These are phyloP conservation scores for Apiospora phragmitis DNA, from an alignment of 2,329 filamentous ascomycete genomes.

Conservation along the genomic window DNA sequence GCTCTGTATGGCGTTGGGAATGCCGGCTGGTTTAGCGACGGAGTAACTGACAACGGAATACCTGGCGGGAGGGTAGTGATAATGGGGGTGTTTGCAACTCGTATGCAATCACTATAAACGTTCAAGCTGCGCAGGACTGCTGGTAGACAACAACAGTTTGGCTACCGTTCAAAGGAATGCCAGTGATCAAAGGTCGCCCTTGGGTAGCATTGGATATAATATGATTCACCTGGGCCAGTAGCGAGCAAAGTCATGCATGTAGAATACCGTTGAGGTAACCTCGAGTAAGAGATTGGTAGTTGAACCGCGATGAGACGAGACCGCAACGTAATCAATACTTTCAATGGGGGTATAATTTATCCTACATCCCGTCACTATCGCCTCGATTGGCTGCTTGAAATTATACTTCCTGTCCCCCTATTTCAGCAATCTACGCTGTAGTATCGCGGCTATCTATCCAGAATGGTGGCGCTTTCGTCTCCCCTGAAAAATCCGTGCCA, in stretches of 20 bases:
- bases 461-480: neutral
- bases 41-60: too few species aligned
- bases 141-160: neutral
- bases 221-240: neutral
- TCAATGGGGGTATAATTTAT: constrained; percentile 1
- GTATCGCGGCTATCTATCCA: neutral
- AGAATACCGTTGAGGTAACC: neutral
- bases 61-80: too few species aligned
- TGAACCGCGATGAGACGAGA: neutral
- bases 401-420: neutral
- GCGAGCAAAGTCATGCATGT: neutral
- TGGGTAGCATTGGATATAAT: neutral
- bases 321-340: neutral
- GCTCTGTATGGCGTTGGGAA: neutral
- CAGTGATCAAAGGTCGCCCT: neutral
- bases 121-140: neutral
- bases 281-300: neutral
- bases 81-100: too few species aligned
- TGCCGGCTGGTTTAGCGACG: neutral
- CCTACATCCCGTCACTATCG: neutral
- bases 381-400: neutral
- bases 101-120: too few species aligned
- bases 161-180: neutral
- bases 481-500: neutral
- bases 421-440: neutral